Percentiles rank a stretch among this genome's conserved stretches.
phyloP scores from a whole-genome alignment of 306 rosid species.

The Pyrus bretschneideri region DNA sequence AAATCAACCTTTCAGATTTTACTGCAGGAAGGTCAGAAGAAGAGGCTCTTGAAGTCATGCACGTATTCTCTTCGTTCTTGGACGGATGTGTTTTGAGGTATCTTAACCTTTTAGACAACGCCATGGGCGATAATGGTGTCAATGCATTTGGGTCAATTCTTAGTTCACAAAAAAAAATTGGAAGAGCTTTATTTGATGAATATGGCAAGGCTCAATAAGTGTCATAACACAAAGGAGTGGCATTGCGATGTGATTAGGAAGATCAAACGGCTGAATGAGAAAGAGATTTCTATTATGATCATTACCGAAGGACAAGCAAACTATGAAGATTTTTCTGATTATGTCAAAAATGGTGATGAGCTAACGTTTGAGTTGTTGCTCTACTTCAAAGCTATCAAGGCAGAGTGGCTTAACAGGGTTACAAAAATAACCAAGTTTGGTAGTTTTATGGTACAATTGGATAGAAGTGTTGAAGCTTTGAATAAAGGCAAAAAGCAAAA shows the following conservation, averaged over 20 bases:
- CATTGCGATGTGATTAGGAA: conserved; percentile 61
- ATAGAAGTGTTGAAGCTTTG: too few relatives aligned
- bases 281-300: conserved; percentile 66
- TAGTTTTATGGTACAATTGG: too few relatives aligned
- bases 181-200: conserved; percentile 51
- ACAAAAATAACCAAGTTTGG: too few relatives aligned
- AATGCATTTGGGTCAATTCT: too few relatives aligned
- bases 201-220: conserved; percentile 82
- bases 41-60: conserved; percentile 79
- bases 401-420: too few relatives aligned
- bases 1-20: conserved; percentile 72
- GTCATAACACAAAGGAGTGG: conserved; percentile 78
- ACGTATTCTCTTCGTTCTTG: conserved; percentile 59
- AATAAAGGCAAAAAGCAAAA: too few relatives aligned
- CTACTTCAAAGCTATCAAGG: too few relatives aligned
- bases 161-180: too few relatives aligned
- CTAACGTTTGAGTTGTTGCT: too few relatives aligned
- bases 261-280: conserved; percentile 62
- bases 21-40: conserved; percentile 80
- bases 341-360: conserved; percentile 5
- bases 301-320: conserved; percentile 78
- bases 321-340: conserved; percentile 73
- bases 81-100: conserved; percentile 36
- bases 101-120: too few relatives aligned
- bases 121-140: too few relatives aligned